A percentile compares a stretch with the other conserved stretches of the same genome.
These are phyloP conservation scores for Coemansia sp. DNA, from an alignment of 192 early-diverging fungal species.

Conservation along the genomic window DNA sequence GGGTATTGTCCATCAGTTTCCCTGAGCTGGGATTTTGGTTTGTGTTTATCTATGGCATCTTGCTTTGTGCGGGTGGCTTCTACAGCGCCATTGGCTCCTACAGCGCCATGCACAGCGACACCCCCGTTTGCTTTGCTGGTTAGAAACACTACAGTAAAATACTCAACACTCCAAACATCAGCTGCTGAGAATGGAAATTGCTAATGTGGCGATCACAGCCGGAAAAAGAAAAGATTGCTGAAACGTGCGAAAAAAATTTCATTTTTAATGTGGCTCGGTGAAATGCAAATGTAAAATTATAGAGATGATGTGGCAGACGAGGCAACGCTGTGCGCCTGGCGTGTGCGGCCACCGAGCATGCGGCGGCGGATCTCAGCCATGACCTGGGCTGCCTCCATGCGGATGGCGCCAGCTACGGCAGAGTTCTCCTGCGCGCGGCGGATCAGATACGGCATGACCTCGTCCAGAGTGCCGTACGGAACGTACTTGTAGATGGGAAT, in stretches of 20 bases:
- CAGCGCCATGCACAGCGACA: too few relatives aligned
- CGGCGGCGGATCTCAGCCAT: conserved; percentile 62
- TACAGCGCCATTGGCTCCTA: too few relatives aligned
- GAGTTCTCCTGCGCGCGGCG: conserved; percentile 95
- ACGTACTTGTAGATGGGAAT: conserved; percentile 91
- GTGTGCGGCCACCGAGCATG: conserved; percentile 8
- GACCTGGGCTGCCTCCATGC: conserved; percentile 58
- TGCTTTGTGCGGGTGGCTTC: too few relatives aligned
- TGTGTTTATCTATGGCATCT: too few relatives aligned
- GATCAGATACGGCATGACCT: conserved; percentile 91
- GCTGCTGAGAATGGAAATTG: too few relatives aligned
- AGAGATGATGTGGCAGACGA: not conserved
- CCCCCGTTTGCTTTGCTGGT: too few relatives aligned
- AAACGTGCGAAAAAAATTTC: not conserved
- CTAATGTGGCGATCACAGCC: not conserved
- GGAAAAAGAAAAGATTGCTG: not conserved
- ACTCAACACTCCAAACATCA: too few relatives aligned
- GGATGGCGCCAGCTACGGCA: conserved; percentile 67
- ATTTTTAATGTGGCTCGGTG: not conserved
- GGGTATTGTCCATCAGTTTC: too few relatives aligned
- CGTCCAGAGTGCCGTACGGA: conserved; percentile 85
- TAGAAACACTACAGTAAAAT: too few relatives aligned
- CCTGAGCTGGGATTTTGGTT: too few relatives aligned
- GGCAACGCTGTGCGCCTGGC: not conserved
- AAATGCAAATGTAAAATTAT: not conserved